Conservation (phyloP, 441 rosid species). For the Bocquillonia castaneifolia region DNA sequence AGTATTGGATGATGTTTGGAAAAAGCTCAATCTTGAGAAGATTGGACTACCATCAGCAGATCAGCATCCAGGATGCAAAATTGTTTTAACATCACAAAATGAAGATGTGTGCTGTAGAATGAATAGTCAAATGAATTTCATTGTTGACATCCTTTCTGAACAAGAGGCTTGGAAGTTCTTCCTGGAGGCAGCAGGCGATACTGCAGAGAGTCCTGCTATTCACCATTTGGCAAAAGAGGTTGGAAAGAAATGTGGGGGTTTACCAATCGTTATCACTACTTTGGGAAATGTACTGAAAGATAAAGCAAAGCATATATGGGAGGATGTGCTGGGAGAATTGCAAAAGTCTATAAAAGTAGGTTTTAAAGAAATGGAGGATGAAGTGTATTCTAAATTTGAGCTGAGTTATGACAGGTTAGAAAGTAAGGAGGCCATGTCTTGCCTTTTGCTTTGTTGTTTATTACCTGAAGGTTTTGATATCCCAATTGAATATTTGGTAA, state of each 20-base stretch:
- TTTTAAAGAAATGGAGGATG: background rate
- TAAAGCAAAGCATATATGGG: background rate
- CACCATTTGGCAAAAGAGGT: background rate
- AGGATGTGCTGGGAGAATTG: background rate
- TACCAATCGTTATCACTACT: background rate
- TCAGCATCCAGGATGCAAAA: background rate
- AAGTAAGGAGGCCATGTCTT: background rate
- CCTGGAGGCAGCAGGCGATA: background rate
- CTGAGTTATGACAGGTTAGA: background rate
- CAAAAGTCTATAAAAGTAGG: background rate
- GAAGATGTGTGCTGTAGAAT: background rate
- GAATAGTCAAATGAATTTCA: background rate
- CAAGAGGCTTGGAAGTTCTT: background rate
- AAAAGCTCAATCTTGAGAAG: background rate
- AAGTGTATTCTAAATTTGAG: background rate
- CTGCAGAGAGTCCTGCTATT: background rate
- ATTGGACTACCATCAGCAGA: background rate
- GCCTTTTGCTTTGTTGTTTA: conserved; percentile 1
- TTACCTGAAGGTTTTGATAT: background rate
- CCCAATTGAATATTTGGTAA: conserved; percentile 4
- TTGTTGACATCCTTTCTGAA: background rate
- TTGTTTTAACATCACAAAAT: background rate
- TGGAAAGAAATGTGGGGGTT: background rate
- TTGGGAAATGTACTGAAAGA: background rate
- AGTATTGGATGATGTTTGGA: conserved; percentile 6